Evolutionary conservation across 495 filamentous ascomycete genomes (phyloP).

Genomic region (Penicillium soppii): DNA sequence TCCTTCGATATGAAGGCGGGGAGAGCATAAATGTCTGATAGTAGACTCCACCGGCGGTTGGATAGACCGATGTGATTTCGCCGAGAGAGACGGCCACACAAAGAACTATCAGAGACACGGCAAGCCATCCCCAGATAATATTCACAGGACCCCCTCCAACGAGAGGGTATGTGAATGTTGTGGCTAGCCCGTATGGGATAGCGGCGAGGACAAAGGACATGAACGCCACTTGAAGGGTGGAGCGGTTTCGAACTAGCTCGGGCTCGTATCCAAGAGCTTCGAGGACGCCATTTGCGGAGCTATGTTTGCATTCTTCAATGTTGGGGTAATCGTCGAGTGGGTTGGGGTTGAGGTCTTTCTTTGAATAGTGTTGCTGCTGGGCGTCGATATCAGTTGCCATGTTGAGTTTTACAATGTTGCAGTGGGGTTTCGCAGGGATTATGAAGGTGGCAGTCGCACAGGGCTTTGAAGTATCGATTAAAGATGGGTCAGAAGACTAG

Average conservation of each 20-base stretch:
- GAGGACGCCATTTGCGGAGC: constrained; percentile 19
- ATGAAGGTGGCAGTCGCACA: neutral
- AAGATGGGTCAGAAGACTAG: neutral
- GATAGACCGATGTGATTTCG: constrained; percentile 66
- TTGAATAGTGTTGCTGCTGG: neutral
- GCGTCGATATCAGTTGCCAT: neutral
- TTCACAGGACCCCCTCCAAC: constrained; percentile 58
- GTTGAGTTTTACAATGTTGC: neutral
- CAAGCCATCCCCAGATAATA: constrained; percentile 63
- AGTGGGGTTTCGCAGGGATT: neutral
- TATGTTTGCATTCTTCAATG: constrained; percentile 9
- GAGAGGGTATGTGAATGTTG: constrained; percentile 62
- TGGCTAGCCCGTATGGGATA: constrained; percentile 59
- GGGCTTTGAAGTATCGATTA: too few species aligned
- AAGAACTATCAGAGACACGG: constrained; percentile 61
- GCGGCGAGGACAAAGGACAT: constrained; percentile 48
- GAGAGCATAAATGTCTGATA: constrained; percentile 63
- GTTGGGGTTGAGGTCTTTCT: neutral
- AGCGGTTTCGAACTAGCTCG: constrained; percentile 52
- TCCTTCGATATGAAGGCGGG: constrained; percentile 47
- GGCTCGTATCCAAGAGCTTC: constrained; percentile 53
- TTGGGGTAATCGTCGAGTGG: neutral
- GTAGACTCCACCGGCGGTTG: constrained; percentile 62
- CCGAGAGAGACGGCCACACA: constrained; percentile 64
- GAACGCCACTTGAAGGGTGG: constrained; percentile 34